These are phyloP conservation scores for Aureobasidium sp. DNA, from an alignment of 2,329 filamentous ascomycete genomes.

Conservation along the genomic window DNA sequence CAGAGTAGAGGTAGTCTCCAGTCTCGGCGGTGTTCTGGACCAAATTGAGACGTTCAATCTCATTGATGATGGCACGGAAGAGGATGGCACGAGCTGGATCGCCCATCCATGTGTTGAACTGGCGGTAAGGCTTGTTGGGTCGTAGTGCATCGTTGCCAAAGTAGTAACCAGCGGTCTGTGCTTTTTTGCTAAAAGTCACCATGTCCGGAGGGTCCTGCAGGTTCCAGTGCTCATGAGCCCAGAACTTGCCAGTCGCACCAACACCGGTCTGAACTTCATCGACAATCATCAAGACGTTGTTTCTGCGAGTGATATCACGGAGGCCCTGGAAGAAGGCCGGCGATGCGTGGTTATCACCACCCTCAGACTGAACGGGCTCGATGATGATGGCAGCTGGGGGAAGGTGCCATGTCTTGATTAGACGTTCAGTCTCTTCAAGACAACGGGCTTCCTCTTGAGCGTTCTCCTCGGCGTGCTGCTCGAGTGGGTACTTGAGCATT, in stretches of 20 bases:
- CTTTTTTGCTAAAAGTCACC: constrained; percentile 91
- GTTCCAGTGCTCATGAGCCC: constrained; percentile 91
- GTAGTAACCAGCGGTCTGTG: constrained; percentile 85
- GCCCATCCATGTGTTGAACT: constrained; percentile 97
- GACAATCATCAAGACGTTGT: constrained; percentile 75
- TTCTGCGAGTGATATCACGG: constrained; percentile 66
- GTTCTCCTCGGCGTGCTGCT: constrained; percentile 69
- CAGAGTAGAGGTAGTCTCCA: constrained; percentile 67
- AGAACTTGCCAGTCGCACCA: constrained; percentile 84
- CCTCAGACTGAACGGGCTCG: constrained; percentile 86
- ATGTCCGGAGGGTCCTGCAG: constrained; percentile 75
- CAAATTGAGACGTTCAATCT: constrained; percentile 66
- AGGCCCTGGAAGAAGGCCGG: constrained; percentile 77
- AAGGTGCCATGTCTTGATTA: constrained; percentile 68
- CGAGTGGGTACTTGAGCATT: constrained; percentile 72
- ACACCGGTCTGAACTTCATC: constrained; percentile 90
- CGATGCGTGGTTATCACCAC: constrained; percentile 85
- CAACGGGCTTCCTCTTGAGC: constrained; percentile 67
- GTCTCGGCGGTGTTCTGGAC: constrained; percentile 67
- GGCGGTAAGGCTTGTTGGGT: constrained; percentile 83
- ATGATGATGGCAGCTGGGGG: constrained; percentile 74
- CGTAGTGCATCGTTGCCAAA: constrained; percentile 69
- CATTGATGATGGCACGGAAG: constrained; percentile 73
- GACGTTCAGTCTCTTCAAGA: constrained; percentile 70
- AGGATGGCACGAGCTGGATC: constrained; percentile 75